phyloP scores from a whole-genome alignment of 2,329 filamentous ascomycete genomes.

The Hymenoscyphus salicellus region DNA sequence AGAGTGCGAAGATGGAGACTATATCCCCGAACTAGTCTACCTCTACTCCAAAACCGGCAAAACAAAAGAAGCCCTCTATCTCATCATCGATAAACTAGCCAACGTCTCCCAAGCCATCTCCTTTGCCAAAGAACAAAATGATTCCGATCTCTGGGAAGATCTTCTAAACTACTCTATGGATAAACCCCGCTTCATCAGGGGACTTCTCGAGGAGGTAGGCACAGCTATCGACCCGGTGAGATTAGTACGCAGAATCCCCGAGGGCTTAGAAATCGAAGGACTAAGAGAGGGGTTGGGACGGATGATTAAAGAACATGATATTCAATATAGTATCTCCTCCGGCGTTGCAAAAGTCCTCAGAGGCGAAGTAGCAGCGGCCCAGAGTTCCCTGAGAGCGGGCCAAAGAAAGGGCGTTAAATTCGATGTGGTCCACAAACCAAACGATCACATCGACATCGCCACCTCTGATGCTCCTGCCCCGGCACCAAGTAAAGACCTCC shows the following conservation, averaged over 20 bases:
- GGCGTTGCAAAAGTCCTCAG: conserved; percentile 83
- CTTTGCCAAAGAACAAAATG: conserved; percentile 90
- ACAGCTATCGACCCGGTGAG: conserved; percentile 91
- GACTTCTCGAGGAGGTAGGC: conserved; percentile 87
- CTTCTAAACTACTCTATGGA: conserved; percentile 96
- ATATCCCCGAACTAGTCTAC: conserved; percentile 90
- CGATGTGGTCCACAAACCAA: conserved; percentile 57
- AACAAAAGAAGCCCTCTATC: conserved; percentile 82
- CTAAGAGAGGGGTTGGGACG: conserved; percentile 82
- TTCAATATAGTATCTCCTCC: conserved; percentile 87
- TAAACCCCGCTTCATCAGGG: conserved; percentile 90
- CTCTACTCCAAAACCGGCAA: conserved; percentile 93
- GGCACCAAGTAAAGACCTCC: conserved; percentile 4
- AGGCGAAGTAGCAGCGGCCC: conserved; percentile 81
- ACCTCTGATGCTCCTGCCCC: conserved; percentile 40
- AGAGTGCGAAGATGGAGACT: conserved; percentile 78
- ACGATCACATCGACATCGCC: conserved; percentile 45
- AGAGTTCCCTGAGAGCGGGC: conserved; percentile 74
- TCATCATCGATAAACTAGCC: conserved; percentile 90
- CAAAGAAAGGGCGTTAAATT: conserved; percentile 88
- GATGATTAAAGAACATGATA: conserved; percentile 93
- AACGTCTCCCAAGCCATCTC: conserved; percentile 90
- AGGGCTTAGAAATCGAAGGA: conserved; percentile 88
- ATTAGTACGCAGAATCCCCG: conserved; percentile 84
- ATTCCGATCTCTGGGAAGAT: conserved; percentile 92